Evolutionary conservation across 2,329 filamentous ascomycete genomes (phyloP).

Genomic region (Exophiala dermatitidis): DNA sequence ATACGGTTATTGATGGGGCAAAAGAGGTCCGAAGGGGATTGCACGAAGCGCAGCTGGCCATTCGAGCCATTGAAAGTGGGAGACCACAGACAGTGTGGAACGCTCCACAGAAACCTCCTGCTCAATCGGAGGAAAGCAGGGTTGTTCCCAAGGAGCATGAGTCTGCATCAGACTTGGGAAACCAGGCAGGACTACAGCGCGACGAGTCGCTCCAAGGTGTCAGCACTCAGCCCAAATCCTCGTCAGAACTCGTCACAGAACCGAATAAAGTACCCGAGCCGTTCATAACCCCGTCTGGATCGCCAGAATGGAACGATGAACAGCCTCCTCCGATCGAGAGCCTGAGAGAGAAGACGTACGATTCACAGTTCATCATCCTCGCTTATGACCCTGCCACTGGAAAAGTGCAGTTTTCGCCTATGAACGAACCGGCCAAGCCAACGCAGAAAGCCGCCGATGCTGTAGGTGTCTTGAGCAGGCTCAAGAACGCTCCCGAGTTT

Average conservation of each 20-base stretch:
- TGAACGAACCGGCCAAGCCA: constrained; percentile 9
- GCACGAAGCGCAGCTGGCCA: constrained; percentile 14
- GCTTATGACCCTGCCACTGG: constrained; percentile 22
- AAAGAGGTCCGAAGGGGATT: constrained; percentile 18
- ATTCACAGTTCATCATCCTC: constrained; percentile 21
- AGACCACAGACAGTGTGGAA: constrained; percentile 17
- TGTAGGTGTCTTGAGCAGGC: constrained; percentile 33
- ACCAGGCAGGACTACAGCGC: neutral
- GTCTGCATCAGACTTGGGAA: neutral
- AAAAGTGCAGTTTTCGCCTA: constrained; percentile 20
- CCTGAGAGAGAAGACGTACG: constrained; percentile 4
- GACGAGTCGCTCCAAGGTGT: neutral
- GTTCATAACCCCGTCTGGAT: constrained; percentile 13
- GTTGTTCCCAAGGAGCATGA: constrained; percentile 11
- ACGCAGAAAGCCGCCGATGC: constrained; percentile 21
- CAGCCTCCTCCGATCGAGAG: constrained; percentile 16
- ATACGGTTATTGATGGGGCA: constrained; percentile 15
- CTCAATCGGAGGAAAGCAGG: constrained; percentile 16
- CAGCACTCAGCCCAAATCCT: neutral
- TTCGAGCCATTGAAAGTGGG: constrained; percentile 12
- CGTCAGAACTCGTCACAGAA: neutral
- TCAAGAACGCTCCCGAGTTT: constrained; percentile 38
- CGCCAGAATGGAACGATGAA: constrained; percentile 22
- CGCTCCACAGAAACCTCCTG: constrained; percentile 4
- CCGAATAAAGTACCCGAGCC: constrained; percentile 14